These are phyloP conservation scores for Globisporangium takayamanum DNA, from an alignment of 352 stramenopile genomes.

Conservation along the genomic window DNA sequence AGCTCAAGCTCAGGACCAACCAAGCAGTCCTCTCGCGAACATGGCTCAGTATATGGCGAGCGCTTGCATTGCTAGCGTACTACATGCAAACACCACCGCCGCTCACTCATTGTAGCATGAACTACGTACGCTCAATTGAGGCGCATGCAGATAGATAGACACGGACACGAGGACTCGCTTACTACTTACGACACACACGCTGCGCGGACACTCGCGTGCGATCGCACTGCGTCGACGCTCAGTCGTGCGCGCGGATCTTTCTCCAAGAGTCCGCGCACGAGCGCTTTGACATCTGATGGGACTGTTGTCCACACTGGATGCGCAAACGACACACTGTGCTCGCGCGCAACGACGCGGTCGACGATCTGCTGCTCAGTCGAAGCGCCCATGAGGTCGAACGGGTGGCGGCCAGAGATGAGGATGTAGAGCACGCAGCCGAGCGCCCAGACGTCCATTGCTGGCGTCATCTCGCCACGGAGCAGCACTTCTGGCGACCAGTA, in stretches of 20 bases:
- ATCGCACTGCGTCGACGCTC: conserved; percentile 43
- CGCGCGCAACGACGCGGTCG: conserved; percentile 32
- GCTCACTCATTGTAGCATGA: too few relatives aligned
- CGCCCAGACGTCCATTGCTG: conserved; percentile 86
- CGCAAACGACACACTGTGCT: conserved; percentile 44
- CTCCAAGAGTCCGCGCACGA: conserved; percentile 63
- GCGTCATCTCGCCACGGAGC: conserved; percentile 35
- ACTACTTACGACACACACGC: not conserved
- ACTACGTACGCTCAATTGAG: too few relatives aligned
- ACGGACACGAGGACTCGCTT: not conserved
- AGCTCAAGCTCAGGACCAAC: too few relatives aligned
- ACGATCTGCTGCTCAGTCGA: conserved; percentile 76
- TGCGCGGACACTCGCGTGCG: conserved; percentile 18
- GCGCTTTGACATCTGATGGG: conserved; percentile 41
- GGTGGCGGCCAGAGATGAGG: conserved; percentile 74
- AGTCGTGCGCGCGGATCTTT: conserved; percentile 58
- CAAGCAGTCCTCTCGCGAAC: too few relatives aligned
- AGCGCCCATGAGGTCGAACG: conserved; percentile 80
- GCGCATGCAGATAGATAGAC: not conserved
- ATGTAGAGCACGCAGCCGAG: conserved; percentile 87
- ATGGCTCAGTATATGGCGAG: too few relatives aligned
- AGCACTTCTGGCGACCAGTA: conserved; percentile 86
- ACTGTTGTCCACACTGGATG: conserved; percentile 51
- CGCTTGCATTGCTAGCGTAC: too few relatives aligned
- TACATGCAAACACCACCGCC: too few relatives aligned